phyloP scores from a whole-genome alignment of 2,329 filamentous ascomycete species.

The Thelonectria rubi region DNA sequence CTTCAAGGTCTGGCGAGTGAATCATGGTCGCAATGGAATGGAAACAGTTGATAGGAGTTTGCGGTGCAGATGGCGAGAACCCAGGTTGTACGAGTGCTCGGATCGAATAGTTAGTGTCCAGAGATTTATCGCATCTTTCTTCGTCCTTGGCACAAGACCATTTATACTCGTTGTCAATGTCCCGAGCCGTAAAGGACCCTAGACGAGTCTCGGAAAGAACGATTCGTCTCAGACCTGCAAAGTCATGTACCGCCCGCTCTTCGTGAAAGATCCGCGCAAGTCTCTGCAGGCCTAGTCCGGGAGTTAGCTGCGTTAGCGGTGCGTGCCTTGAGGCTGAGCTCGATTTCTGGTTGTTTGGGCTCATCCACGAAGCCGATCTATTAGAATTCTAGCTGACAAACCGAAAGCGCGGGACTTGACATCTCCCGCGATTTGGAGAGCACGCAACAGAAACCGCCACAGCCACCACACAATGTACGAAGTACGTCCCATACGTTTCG shows the following conservation, averaged over 20 bases:
- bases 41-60: background rate
- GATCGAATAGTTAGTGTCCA: background rate
- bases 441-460: background rate
- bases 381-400: background rate
- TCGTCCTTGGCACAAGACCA: no score
- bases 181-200: no score
- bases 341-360: background rate
- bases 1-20: background rate
- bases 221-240: no score
- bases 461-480: no score
- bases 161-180: no score
- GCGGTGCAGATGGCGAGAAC: background rate
- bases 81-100: background rate
- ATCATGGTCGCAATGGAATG: background rate
- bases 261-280: no score
- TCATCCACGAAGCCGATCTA: background rate
- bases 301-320: background rate
- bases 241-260: no score
- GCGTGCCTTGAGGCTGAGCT: background rate
- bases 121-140: no score
- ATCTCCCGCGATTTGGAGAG: background rate
- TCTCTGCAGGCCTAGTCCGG: background rate
- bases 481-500: no score
- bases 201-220: no score
- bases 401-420: background rate